phyloP scores from a whole-genome alignment of 371 early-diverging fungal genomes.

The Thermomucor indicae-seudaticae region DNA sequence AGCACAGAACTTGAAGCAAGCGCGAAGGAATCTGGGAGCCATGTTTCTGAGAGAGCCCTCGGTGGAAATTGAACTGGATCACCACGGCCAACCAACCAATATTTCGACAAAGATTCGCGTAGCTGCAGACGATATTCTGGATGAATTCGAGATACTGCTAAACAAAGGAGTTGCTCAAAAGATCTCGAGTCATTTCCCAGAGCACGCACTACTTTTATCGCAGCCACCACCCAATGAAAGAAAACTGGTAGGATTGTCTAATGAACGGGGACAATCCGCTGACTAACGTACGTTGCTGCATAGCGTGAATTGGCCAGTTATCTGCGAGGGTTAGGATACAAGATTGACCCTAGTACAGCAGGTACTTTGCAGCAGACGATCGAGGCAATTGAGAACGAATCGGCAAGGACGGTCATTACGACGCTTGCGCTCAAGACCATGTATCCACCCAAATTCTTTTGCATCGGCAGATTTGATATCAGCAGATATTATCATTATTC shows the following conservation, averaged over 20 bases:
- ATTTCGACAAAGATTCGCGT: constrained; percentile 68
- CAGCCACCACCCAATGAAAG: constrained; percentile 65
- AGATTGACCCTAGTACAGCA: constrained; percentile 43
- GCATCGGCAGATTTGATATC: constrained; percentile 71
- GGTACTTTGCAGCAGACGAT: constrained; percentile 65
- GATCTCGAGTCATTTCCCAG: constrained; percentile 78
- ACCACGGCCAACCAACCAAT: constrained; percentile 36
- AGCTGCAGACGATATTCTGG: constrained; percentile 85
- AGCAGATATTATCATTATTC: constrained; percentile 66
- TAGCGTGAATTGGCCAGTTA: constrained; percentile 53
- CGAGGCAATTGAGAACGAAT: constrained; percentile 52
- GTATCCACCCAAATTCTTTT: constrained; percentile 80
- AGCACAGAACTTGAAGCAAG: constrained; percentile 58
- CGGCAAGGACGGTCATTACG: constrained; percentile 36
- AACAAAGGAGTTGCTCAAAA: constrained; percentile 88
- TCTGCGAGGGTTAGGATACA: constrained; percentile 49
- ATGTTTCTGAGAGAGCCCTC: constrained; percentile 8
- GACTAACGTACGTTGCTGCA: too few relatives aligned
- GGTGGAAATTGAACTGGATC: constrained; percentile 11
- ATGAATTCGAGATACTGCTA: constrained; percentile 94
- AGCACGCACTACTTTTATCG: constrained; percentile 77
- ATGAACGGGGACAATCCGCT: too few relatives aligned
- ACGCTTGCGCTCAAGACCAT: constrained; percentile 65
- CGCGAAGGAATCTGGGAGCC: constrained; percentile 13
- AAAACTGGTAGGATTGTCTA: too few relatives aligned